Evolutionary conservation across 176 grass and related monocot genomes (phyloP), one percentile per base, ranked within the genome.

Genomic region (Phragmites australis): DNA sequence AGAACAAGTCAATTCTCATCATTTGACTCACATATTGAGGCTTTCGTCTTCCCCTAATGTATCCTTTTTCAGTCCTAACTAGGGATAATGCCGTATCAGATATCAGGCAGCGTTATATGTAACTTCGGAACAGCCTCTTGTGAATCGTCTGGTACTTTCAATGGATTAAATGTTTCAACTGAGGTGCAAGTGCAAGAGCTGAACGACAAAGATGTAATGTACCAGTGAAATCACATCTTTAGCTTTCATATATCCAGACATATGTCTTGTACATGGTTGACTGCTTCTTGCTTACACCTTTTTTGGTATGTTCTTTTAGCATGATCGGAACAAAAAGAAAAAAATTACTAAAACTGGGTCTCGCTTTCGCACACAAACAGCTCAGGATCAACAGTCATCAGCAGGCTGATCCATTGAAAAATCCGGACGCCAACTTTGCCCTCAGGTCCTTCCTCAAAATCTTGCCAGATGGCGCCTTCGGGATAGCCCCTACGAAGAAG

Each of bases 391-490:
- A 6, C 29, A 13, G 31, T 63, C 8, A 34, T 79, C 81, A 84
- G 60, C 60, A 88, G 2, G 68, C 63, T 54, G 68, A 50, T 10
- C 46, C 27, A 22, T 72, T 72, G 18, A 19, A 18, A 65, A 68
- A 42, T 34, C 79, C 67, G 32, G 62, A 70, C 0, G 86, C 91
- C 52, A 97, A 6, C 51, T 86, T 94, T 18, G 91, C 91, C 82
- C 91, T 76, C 4, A 97, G 67, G 43, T 97, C 91, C 87, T 97
- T 97, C 85, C 94, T 92, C 54, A 97, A 34, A 45, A 97, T 97
- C 67, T 97, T 97, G 32, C 94, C 94, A 0, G 94, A 90, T 43
- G 91, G 85, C 9, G 89, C 90, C 88, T 97, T 97, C 0, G 94
- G 94, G 58, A 97, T 94, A 9, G 80, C 44, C 1, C 88, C 80